Evolutionary conservation across 768 basidiomycete species (phyloP).

Genomic region (Podaxis rugospora): DNA sequence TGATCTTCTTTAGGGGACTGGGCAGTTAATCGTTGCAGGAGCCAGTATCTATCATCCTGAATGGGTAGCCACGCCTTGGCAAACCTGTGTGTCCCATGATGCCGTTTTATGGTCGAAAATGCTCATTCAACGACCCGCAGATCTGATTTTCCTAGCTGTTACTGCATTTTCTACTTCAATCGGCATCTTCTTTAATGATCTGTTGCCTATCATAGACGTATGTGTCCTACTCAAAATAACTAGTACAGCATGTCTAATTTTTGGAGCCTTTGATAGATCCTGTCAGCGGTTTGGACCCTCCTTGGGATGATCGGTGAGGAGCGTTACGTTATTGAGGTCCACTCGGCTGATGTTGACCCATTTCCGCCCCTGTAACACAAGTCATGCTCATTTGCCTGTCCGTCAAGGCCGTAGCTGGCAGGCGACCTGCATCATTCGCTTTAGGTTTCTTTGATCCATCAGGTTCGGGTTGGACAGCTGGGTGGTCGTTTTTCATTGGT

Average conservation of each 20-base stretch:
- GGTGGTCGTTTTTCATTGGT: slow-evolving; percentile 69
- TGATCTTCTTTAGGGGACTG: slow-evolving; percentile 37
- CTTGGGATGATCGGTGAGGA: slow-evolving; percentile 46
- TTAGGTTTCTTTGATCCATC: slow-evolving; percentile 56
- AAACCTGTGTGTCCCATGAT: slow-evolving; percentile 40
- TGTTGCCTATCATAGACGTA: slow-evolving; percentile 48
- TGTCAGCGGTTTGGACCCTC: slow-evolving; percentile 62
- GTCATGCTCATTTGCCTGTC: slow-evolving; percentile 56
- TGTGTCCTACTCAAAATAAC: slow-evolving; percentile 7
- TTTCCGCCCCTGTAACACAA: slow-evolving; percentile 13
- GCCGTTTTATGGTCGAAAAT: background rate
- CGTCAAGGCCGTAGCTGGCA: slow-evolving; percentile 50
- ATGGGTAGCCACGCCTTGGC: slow-evolving; percentile 55
- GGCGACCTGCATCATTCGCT: slow-evolving; percentile 50
- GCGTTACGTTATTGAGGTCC: background rate
- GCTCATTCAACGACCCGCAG: slow-evolving; percentile 17
- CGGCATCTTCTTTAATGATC: slow-evolving; percentile 52
- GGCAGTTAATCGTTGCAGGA: slow-evolving; percentile 57
- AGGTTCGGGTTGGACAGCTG: slow-evolving; percentile 63
- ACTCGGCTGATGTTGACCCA: background rate
- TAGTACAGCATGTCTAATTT: background rate
- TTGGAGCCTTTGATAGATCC: slow-evolving; percentile 28
- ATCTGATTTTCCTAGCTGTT: slow-evolving; percentile 55
- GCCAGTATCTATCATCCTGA: slow-evolving; percentile 52
- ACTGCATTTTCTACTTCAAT: slow-evolving; percentile 42